Evolutionary conservation across 768 basidiomycete genomes (phyloP).

Genomic region (Pleurotus citrinopileatus): DNA sequence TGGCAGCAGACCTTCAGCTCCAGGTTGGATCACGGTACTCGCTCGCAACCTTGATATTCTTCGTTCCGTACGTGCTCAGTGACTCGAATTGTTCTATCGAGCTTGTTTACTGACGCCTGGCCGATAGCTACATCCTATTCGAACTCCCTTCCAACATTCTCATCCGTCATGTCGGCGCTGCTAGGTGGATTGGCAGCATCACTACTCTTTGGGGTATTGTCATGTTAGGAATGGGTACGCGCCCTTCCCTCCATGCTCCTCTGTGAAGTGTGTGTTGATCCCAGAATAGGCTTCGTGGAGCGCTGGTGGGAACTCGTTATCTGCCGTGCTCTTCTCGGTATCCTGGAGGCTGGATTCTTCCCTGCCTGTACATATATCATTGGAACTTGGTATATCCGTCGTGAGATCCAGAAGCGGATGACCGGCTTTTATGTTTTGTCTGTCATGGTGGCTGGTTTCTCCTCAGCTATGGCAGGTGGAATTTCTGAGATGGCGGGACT

Average conservation of each 20-base stretch:
- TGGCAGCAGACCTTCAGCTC: constrained; percentile 24
- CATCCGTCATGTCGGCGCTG: constrained; percentile 39
- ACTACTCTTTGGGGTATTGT: constrained; percentile 41
- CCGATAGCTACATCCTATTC: constrained; percentile 20
- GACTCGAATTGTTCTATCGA: neutral
- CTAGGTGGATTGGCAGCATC: constrained; percentile 40
- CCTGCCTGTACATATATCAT: constrained; percentile 34
- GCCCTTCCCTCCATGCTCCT: too few species aligned
- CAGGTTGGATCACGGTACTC: constrained; percentile 33
- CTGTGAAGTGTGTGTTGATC: neutral
- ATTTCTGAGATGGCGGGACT: constrained; percentile 22
- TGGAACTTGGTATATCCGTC: constrained; percentile 22
- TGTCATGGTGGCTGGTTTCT: constrained; percentile 18
- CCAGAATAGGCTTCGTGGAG: constrained; percentile 30
- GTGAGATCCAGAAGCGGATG: constrained; percentile 22
- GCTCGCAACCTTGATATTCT: constrained; percentile 40
- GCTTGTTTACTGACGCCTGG: neutral
- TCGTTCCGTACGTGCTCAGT: constrained; percentile 38
- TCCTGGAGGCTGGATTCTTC: constrained; percentile 71
- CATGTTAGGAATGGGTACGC: constrained; percentile 35
- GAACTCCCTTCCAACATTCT: constrained; percentile 45
- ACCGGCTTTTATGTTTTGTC: constrained; percentile 21
- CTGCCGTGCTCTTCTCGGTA: constrained; percentile 54
- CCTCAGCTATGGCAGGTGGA: constrained; percentile 23
- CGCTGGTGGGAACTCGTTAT: constrained; percentile 37